Evolutionary conservation across 164 flowering plant species (phyloP).

Genomic region (Akebia trifoliata): DNA sequence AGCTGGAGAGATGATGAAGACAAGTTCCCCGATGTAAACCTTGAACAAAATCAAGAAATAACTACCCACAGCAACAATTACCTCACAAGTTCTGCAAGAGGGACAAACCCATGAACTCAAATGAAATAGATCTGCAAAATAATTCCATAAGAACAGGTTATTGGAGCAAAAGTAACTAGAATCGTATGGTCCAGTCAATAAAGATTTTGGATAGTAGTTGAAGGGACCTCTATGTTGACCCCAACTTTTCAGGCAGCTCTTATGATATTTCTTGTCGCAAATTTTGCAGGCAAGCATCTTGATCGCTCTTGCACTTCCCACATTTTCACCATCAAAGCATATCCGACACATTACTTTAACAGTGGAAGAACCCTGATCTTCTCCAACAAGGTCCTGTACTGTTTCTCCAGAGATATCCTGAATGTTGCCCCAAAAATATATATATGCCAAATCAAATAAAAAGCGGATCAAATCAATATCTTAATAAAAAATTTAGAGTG

Average conservation of each 20-base stretch:
- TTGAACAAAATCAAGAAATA: too few relatives aligned
- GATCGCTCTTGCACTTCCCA: constrained; percentile 79
- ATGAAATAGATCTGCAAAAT: constrained; percentile 79
- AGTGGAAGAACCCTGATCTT: constrained; percentile 36
- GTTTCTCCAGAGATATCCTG: constrained; percentile 24
- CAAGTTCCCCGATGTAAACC: too few relatives aligned
- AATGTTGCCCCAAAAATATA: too few relatives aligned
- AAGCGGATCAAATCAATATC: too few relatives aligned
- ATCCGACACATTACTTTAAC: constrained; percentile 75
- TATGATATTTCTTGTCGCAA: constrained; percentile 91
- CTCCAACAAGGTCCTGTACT: constrained; percentile 15
- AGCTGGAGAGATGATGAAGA: too few relatives aligned
- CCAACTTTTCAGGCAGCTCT: constrained; percentile 84
- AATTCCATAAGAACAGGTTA: constrained; percentile 4
- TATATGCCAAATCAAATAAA: too few relatives aligned
- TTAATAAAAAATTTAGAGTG: too few relatives aligned
- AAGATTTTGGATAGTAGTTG: neutral
- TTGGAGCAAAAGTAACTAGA: constrained; percentile 1
- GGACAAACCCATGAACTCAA: constrained; percentile 98
- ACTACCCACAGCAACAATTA: constrained; percentile 21
- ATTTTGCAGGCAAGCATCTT: constrained; percentile 85
- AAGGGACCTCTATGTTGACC: constrained; percentile 75
- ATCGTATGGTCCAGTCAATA: neutral
- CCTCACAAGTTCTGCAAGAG: constrained; percentile 94
- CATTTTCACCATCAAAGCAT: constrained; percentile 82